Evolutionary conservation across 345 rosid species (phyloP).

Genomic region (Balakata baccata): DNA sequence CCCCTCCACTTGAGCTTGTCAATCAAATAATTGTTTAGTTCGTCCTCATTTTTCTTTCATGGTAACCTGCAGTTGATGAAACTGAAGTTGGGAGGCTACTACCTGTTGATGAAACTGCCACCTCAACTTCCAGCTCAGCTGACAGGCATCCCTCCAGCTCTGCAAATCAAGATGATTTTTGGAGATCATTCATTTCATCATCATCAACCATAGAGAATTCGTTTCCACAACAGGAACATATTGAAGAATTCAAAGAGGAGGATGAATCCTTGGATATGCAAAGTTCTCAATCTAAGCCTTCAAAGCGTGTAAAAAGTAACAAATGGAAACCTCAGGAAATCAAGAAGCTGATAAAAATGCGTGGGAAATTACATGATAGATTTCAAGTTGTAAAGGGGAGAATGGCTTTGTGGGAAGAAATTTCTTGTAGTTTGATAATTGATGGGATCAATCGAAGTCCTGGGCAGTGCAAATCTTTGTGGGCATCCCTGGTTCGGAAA

Average conservation of each 20-base stretch:
- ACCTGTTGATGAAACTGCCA: constrained; percentile 38
- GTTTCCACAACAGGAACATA: constrained; percentile 16
- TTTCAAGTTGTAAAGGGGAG: constrained; percentile 79
- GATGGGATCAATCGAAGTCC: constrained; percentile 72
- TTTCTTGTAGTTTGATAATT: constrained; percentile 52
- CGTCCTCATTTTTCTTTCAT: background rate
- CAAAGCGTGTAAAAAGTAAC: constrained; percentile 50
- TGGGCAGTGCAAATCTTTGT: constrained; percentile 82
- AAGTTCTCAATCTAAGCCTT: constrained; percentile 41
- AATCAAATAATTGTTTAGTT: background rate
- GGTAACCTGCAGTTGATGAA: constrained; percentile 41
- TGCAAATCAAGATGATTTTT: constrained; percentile 53
- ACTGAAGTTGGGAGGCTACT: constrained; percentile 38
- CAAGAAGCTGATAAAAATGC: constrained; percentile 62
- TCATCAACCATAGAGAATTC: constrained; percentile 35
- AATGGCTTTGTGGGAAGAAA: constrained; percentile 95
- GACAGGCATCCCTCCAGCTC: constrained; percentile 25
- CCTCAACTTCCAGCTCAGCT: constrained; percentile 36
- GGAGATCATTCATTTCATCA: constrained; percentile 55
- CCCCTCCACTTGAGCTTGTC: background rate
- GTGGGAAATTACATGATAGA: constrained; percentile 61
- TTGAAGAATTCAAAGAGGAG: constrained; percentile 29
- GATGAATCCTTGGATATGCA: constrained; percentile 37
- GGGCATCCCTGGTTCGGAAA: constrained; percentile 85
- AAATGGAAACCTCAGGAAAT: constrained; percentile 94